Conservation (phyloP, 192 early-diverging fungal genomes). For the Entomortierella parvispora region DNA sequence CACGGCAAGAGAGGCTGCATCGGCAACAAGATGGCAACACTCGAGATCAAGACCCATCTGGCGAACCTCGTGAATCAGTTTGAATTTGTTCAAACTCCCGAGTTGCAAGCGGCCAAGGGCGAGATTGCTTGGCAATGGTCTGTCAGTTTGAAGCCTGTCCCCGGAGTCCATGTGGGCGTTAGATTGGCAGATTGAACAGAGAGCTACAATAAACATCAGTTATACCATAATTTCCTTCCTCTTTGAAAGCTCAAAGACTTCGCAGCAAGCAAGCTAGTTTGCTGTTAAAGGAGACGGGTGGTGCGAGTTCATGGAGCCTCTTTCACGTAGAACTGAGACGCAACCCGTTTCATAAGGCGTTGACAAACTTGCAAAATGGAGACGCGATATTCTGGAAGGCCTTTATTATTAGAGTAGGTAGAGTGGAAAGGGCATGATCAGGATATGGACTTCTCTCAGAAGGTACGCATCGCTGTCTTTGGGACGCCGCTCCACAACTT, state of each 20-base stretch:
- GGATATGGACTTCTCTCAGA: conserved; percentile 13
- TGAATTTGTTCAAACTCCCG: conserved; percentile 58
- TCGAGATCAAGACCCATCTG: conserved; percentile 65
- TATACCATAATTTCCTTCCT: neutral
- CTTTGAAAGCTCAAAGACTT: no score
- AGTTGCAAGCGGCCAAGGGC: conserved; percentile 19
- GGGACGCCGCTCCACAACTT: conserved; percentile 48
- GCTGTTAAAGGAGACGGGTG: no score
- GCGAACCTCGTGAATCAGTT: conserved; percentile 56
- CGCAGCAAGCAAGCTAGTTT: no score
- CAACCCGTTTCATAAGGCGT: no score
- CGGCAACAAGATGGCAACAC: conserved; percentile 62
- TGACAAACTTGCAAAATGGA: no score
- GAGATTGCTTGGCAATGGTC: conserved; percentile 39
- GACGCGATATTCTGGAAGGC: neutral
- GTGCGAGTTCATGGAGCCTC: no score
- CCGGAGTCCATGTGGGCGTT: conserved; percentile 27
- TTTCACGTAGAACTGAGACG: no score
- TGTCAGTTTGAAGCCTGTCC: conserved; percentile 35
- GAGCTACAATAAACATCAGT: neutral
- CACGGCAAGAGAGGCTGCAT: conserved; percentile 64
- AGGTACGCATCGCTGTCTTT: conserved; percentile 42
- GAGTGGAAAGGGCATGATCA: neutral
- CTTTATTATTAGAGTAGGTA: neutral
- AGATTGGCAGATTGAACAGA: conserved; percentile 21